Base-by-base conservation (phyloP, 1,284 basidiomycete genomes). In the Mycena sp. region DNA sequence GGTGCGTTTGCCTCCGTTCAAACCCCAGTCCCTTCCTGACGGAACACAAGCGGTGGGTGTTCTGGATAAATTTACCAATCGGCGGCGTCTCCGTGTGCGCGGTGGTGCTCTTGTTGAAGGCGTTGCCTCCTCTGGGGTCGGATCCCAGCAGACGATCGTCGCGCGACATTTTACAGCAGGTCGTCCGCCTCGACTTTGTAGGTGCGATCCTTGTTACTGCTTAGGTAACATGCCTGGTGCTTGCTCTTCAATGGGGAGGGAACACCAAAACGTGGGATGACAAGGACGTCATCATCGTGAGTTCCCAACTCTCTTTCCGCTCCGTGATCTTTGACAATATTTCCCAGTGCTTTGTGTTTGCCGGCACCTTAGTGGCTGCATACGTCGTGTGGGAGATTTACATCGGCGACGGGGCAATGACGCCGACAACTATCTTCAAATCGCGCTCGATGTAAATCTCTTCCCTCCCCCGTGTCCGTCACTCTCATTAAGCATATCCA, bases 371-470 rank as follows among this genome's bases (percentile, higher is more conserved):
- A 2, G 29, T 29, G 1, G 38, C n/a, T 1, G 35, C 25, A 9
- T 44, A 30, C 10, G 25, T 60, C 17, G 28, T 11, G 3, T 60
- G 58, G 58, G 58, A 60, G 29, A 38, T 52, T 2, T 38, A 29
- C 21, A 37, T 45, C 10, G 50, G 35, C 11, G 58, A 60, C 6
- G 17, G 38, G 19, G 67, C 65, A 6, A 67, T 69, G 58, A 44
- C 61, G 17, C 67, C 67, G 17, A 49, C 59, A 17, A 25, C 48
- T 1, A 64, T 67, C 29, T 67, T 61, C 49, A 67, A 64, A 35
- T 53, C 54, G 43, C 44, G 48, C 14, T 67, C 65, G 7, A 26
- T 64, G 54, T 64, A 50, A 26, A 35, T 52, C 21, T 16, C 28
- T 26, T 54, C 57, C 44, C 58, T 67, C 29, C 41, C 44, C 21